Conservation (phyloP, 371 early-diverging fungal species). For the Mucor racemosus region DNA sequence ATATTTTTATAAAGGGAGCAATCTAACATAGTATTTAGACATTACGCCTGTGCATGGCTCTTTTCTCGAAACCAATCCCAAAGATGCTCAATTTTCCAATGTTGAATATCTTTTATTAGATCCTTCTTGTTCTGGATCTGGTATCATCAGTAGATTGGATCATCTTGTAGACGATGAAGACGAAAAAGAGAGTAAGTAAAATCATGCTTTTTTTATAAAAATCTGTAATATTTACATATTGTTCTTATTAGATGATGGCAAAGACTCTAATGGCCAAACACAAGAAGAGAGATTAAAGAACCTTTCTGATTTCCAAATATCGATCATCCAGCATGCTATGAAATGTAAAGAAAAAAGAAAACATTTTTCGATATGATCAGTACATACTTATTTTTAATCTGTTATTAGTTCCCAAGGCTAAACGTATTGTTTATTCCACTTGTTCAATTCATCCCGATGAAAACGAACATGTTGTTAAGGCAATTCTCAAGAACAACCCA, state of each 20-base stretch:
- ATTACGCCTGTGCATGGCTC: constrained; percentile 65
- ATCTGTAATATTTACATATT: background rate
- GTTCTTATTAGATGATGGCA: constrained; percentile 6
- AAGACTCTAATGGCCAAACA: constrained; percentile 28
- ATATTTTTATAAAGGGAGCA: background rate
- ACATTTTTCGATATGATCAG: background rate
- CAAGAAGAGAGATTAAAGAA: constrained; percentile 72
- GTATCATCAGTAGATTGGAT: constrained; percentile 89
- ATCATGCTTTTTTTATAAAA: background rate
- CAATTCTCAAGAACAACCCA: constrained; percentile 53
- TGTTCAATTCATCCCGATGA: constrained; percentile 95
- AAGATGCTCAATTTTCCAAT: constrained; percentile 62
- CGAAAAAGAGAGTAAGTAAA: constrained; percentile 29
- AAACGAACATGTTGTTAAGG: constrained; percentile 93
- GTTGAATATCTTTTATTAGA: constrained; percentile 96
- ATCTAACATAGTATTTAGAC: constrained; percentile 36
- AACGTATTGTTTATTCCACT: constrained; percentile 93
- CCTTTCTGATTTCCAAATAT: constrained; percentile 77
- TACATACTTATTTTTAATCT: background rate
- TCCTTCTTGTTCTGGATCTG: constrained; percentile 98
- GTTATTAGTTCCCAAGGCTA: constrained; percentile 69
- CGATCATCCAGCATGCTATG: constrained; percentile 71
- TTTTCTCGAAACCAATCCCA: constrained; percentile 72
- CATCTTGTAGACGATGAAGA: constrained; percentile 73
- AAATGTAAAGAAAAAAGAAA: constrained; percentile 56